Evolutionary conservation across 2,329 filamentous ascomycete species (phyloP).

Genomic region (Colletotrichum sp.): DNA sequence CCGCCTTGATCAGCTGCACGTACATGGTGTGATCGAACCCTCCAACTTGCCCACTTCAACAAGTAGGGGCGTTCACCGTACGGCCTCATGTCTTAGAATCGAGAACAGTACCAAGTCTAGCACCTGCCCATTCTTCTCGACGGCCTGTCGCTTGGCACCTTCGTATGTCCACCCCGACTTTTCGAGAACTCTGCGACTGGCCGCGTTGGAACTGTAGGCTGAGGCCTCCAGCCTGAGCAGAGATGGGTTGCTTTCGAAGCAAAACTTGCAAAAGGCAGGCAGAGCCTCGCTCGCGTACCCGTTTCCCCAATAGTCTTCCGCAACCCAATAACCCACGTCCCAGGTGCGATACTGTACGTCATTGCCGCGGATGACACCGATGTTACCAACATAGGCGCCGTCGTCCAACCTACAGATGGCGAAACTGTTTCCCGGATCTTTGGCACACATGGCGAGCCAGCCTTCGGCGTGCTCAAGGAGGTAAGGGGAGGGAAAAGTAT

Average conservation of each 20-base stretch:
- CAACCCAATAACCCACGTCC: slow-evolving; percentile 57
- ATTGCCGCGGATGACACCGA: slow-evolving; percentile 40
- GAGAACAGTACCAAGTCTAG: slow-evolving; percentile 43
- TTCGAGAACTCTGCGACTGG: slow-evolving; percentile 46
- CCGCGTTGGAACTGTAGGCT: slow-evolving; percentile 42
- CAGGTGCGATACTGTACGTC: slow-evolving; percentile 47
- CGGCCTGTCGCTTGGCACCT: slow-evolving; percentile 44
- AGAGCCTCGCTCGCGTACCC: slow-evolving; percentile 49
- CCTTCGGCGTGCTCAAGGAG: slow-evolving; percentile 30
- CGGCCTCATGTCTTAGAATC: slow-evolving; percentile 40
- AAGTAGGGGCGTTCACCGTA: neutral
- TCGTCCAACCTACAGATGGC: slow-evolving; percentile 38
- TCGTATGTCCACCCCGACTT: slow-evolving; percentile 50
- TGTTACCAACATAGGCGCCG: slow-evolving; percentile 41
- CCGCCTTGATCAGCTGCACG: neutral
- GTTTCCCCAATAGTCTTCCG: slow-evolving; percentile 46
- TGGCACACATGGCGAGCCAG: slow-evolving; percentile 28
- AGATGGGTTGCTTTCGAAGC: slow-evolving; percentile 45
- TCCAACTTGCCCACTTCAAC: neutral
- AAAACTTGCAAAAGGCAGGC: slow-evolving; percentile 44
- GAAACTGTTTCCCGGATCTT: slow-evolving; percentile 30
- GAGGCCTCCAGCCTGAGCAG: slow-evolving; percentile 47
- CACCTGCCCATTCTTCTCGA: slow-evolving; percentile 45
- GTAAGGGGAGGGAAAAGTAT: slow-evolving; percentile 26
- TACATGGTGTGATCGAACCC: neutral